phyloP scores from a whole-genome alignment of 257 asterid species.

The Leptodermis oblonga region DNA sequence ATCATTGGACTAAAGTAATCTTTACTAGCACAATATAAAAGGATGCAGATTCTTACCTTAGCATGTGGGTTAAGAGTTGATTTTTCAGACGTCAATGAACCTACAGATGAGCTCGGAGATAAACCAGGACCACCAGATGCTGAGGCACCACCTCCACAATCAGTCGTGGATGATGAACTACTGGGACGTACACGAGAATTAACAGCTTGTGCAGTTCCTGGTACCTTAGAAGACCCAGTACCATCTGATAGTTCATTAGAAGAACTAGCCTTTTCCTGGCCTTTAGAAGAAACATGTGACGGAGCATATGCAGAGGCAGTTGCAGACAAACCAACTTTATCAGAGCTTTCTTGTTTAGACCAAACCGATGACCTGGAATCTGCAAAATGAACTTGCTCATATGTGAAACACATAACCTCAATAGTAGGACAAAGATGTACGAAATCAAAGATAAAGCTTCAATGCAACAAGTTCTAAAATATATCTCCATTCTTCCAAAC shows the following conservation, averaged over 20 bases:
- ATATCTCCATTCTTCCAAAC: neutral
- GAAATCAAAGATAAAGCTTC: neutral
- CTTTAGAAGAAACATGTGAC: slow-evolving; percentile 42
- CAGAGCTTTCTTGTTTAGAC: slow-evolving; percentile 41
- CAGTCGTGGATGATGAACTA: slow-evolving; percentile 68
- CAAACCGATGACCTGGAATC: slow-evolving; percentile 34
- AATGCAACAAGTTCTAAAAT: neutral
- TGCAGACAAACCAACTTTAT: slow-evolving; percentile 50
- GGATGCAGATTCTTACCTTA: slow-evolving; percentile 47
- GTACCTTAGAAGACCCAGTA: slow-evolving; percentile 43
- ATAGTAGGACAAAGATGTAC: neutral
- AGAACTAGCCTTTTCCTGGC: slow-evolving; percentile 48
- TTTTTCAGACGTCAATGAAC: slow-evolving; percentile 87
- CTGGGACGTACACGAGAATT: slow-evolving; percentile 42
- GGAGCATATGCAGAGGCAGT: slow-evolving; percentile 58
- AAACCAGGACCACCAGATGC: slow-evolving; percentile 68
- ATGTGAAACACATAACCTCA: neutral
- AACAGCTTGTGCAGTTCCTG: slow-evolving; percentile 31
- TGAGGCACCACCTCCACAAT: slow-evolving; percentile 62
- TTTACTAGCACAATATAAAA: neutral
- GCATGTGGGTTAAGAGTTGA: slow-evolving; percentile 88
- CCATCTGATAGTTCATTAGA: slow-evolving; percentile 39
- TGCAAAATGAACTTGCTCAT: slow-evolving; percentile 21
- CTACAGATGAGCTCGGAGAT: slow-evolving; percentile 78
- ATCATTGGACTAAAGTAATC: no score